Evolutionary conservation across 2,329 filamentous ascomycete genomes (phyloP), one percentile per base, ranked within the genome.

Genomic region (Aspergillus novofumigatus): DNA sequence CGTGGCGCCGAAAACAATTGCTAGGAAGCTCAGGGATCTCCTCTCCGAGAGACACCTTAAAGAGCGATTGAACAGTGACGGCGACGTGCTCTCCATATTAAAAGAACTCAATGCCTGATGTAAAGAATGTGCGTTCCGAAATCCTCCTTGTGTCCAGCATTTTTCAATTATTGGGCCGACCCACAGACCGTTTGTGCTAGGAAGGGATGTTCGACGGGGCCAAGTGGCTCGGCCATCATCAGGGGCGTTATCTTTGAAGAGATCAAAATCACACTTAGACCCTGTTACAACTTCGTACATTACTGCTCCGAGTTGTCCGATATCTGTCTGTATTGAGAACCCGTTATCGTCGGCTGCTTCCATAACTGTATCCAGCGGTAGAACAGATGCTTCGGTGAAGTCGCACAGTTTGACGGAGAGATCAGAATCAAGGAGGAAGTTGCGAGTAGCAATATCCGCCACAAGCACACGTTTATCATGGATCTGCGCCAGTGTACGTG

Each of bases 231-330:
- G 14, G n/a, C 35, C 35, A 41, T 17, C n/a, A 17, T 41, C 35
- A 1, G n/a, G 11, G 11, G 35, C 14, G 35, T 17, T n/a, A 41
- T 41, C 35, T n/a, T 41, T 41, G 35, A 41, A 41, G n/a, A 41
- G 35, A 41, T 41, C n/a, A 54, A 71, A 66, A 45, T 62, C 53
- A 54, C 62, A 68, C 23, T 59, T 55, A 29, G 58, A 28, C 17
- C 61, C 64, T 42, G 61, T 66, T 8, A 67, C 55, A 10, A 71
- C 57, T 52, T 71, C 65, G 57, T 66, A 72, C 28, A 70, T 69
- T 21, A 68, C 65, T 2, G 62, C 61, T 25, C 65, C 68, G 21
- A 69, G 54, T 49, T 65, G 65, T 14, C 62, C 65, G 51, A 70
- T 66, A 49, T 70, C 68, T 6, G 58, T 68, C 20, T 66, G 59